Evolutionary conservation across 768 basidiomycete species (phyloP), one percentile per base, ranked within the genome.

Genomic region (Hypsizygus marmoreus): DNA sequence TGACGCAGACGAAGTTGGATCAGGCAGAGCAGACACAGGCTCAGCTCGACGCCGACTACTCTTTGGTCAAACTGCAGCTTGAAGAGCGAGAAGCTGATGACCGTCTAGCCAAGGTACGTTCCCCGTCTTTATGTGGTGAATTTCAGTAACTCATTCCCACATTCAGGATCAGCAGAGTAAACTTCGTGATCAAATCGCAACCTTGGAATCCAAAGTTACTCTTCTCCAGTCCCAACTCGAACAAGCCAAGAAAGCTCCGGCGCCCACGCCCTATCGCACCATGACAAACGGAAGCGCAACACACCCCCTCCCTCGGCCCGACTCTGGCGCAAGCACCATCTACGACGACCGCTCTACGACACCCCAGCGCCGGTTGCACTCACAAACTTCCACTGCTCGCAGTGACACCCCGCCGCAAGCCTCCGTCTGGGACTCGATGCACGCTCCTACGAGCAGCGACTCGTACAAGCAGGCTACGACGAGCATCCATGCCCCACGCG

Each of bases 361-460:
- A 9, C 80, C 84, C 6, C 76, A 72, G 43, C 70, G 69, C 26
- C 71, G 67, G 40, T 31, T 50, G 39, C 57, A 61, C 23, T 66
- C 67, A 11, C 68, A 69, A 40, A 56, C 62, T n/a, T 63, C 61
- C 11, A 68, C 60, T 34, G 59, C 59, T 23, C 70, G 75, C 24
- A 73, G 74, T 29, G 62, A 67, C 38, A 78, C 82, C 3, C 77
- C 79, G n/a, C 76, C 78, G 30, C 58, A 63, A 43, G 55, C 76
- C 5, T 84, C 84, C 2, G 85, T 90, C 10, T 82, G 84, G 77
- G 83, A 89, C 56, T 91, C 90, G 1, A 89, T 77, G 63, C 74
- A 79, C 45, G 74, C 76, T 7, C 75, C 76, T 14, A 58, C 58
- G 17, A 56, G 51, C 51, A 67, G 60, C 34, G 60, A 59, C 50